Evolutionary conservation across 768 basidiomycete genomes (phyloP).

Genomic region (Scleroderma bovista): DNA sequence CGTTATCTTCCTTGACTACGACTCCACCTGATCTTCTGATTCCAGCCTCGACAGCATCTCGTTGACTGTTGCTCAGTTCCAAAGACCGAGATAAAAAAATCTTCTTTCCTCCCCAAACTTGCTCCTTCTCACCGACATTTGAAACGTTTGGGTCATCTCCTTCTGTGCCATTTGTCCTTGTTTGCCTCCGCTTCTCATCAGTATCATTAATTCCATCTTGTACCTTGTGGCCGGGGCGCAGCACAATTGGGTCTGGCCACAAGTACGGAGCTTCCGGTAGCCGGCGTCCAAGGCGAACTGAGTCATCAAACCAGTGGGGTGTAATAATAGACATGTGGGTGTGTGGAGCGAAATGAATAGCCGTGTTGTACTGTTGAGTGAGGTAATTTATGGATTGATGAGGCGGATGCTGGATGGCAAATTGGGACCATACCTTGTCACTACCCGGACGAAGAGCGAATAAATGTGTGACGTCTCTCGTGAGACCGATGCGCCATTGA

Average conservation of each 20-base stretch:
- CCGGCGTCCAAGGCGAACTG: slow-evolving; percentile 49
- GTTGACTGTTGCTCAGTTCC: slow-evolving; percentile 43
- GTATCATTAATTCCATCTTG: slow-evolving; percentile 12
- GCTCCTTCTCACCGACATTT: slow-evolving; percentile 27
- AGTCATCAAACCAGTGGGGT: slow-evolving; percentile 92
- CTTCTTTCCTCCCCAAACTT: slow-evolving; percentile 55
- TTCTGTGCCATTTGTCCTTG: slow-evolving; percentile 18
- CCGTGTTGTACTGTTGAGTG: slow-evolving; percentile 33
- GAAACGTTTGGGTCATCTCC: slow-evolving; percentile 3
- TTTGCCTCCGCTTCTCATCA: slow-evolving; percentile 18
- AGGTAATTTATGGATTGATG: neutral
- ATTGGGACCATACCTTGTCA: slow-evolving; percentile 37
- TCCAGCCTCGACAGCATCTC: slow-evolving; percentile 50
- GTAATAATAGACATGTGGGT: slow-evolving; percentile 66
- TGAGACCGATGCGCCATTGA: slow-evolving; percentile 71
- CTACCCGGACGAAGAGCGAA: slow-evolving; percentile 53
- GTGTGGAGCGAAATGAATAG: slow-evolving; percentile 52
- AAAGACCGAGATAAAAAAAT: slow-evolving; percentile 61
- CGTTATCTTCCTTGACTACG: slow-evolving; percentile 43
- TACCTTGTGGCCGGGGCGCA: slow-evolving; percentile 23
- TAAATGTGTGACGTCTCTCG: slow-evolving; percentile 83
- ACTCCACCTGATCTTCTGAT: slow-evolving; percentile 59
- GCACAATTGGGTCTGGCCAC: slow-evolving; percentile 67
- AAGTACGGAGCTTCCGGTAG: slow-evolving; percentile 54
- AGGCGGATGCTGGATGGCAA: neutral